phyloP scores from a whole-genome alignment of 306 rosid genomes.

The Trifolium fragiferum region DNA sequence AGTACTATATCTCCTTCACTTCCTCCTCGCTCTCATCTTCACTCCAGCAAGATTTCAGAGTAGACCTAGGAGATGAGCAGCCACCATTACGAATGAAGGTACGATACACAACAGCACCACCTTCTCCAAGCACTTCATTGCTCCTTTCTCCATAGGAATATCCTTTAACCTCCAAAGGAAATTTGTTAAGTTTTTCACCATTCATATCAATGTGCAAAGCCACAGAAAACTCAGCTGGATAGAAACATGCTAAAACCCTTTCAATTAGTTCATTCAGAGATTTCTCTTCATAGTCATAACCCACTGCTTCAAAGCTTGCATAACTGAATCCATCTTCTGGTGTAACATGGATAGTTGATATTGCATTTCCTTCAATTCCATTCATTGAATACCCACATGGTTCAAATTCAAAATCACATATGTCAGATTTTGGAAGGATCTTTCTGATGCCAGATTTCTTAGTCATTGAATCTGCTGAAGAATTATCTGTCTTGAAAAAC shows the following conservation, averaged over 20 bases:
- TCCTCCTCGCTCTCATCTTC: constrained; percentile 84
- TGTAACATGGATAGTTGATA: constrained; percentile 90
- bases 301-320: constrained; percentile 90
- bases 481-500: constrained; percentile 56
- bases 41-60: constrained; percentile 77
- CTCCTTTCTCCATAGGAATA: constrained; percentile 55
- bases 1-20: constrained; percentile 49
- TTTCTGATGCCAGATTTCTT: constrained; percentile 75
- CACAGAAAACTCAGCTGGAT: constrained; percentile 79
- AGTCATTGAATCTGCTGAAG: constrained; percentile 74
- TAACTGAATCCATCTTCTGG: constrained; percentile 98
- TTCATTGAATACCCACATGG: constrained; percentile 99
- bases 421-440: constrained; percentile 77
- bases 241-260: constrained; percentile 82
- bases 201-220: constrained; percentile 62
- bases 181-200: constrained; percentile 43
- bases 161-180: constrained; percentile 61
- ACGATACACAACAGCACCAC: constrained; percentile 59
- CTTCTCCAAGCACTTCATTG: constrained; percentile 62
- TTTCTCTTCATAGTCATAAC: constrained; percentile 60
- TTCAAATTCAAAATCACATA: constrained; percentile 90
- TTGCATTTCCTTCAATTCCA: constrained; percentile 75
- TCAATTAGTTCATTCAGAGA: constrained; percentile 56
- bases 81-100: constrained; percentile 53
- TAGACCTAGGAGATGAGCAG: constrained; percentile 78